Base-by-base conservation (phyloP, 1,284 basidiomycete genomes). In the Sporisorium reilianum region DNA sequence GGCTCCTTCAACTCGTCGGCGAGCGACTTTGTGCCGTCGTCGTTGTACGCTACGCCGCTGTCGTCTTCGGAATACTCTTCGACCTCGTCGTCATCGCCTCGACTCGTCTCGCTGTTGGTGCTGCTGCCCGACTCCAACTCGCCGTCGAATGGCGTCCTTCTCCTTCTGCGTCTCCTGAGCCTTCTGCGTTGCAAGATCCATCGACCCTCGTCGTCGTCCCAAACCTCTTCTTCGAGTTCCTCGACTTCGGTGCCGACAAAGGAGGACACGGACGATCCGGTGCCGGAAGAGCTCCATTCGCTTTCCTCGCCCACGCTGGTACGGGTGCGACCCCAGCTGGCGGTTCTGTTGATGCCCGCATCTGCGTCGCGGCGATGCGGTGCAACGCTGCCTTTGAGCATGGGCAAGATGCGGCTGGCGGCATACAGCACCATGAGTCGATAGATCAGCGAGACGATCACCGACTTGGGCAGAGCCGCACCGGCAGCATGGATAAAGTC, bases 351-450 rank as follows among this genome's bases (percentile, higher is more conserved):
- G 30, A 54, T 56, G 5, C 42, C 20, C 1, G 9, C 49, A 7
- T 63, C 52, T 1, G 38, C 49, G 2, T 42, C 45, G 16, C 14
- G 18, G 20, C 49, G 51, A 5, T 12, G 38, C 0, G 64, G 59
- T 6, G 60, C 64, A 1, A 75, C 66, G 12, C 59, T 70, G 40
- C 72, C 72, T 54, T 75, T 75, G 49, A 75, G 62, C 72, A 75
- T 75, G 23, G 79, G 80, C 48, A 84, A 55, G 44, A 84, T 80
- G 16, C 83, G 73, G 34, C 75, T 80, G 7, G 81, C 81, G 0
- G 80, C 74, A 59, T 83, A 84, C 20, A 84, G 65, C 41, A 84
- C 80, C 67, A 79, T 80, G 12, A 84, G 44, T 14, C 83, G 69
- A 44, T 81, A 84, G 12, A 84, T 73, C 26, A 84, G 56, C 36